Conservation (phyloP, 192 early-diverging fungal species). For the Gonapodya sp. region DNA sequence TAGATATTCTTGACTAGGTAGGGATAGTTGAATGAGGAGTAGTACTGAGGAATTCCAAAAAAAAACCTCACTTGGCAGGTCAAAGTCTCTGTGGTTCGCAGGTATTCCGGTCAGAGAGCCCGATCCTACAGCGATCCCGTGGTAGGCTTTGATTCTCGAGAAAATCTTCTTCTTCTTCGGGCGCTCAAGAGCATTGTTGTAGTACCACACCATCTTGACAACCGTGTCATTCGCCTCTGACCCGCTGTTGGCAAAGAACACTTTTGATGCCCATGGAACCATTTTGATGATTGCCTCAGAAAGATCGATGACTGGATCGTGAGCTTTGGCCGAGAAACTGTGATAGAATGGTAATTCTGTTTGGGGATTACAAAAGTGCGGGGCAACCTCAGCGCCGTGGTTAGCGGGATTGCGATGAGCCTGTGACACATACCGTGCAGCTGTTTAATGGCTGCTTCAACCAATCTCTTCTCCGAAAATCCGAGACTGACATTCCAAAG, state of each 20-base stretch:
- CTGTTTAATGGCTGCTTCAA: slow-evolving; percentile 2
- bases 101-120: neutral
- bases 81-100: slow-evolving; percentile 2
- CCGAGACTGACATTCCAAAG: neutral
- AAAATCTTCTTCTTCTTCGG: slow-evolving; percentile 11
- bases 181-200: slow-evolving; percentile 7
- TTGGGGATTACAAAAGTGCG: neutral
- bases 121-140: neutral
- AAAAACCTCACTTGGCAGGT: slow-evolving; percentile 3
- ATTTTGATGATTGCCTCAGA: neutral
- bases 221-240: slow-evolving; percentile 7
- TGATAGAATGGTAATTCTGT: neutral
- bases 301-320: neutral
- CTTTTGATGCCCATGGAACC: neutral
- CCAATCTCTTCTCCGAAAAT: neutral
- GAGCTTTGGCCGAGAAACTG: neutral
- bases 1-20: neutral
- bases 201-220: slow-evolving; percentile 7
- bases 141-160: neutral
- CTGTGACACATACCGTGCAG: neutral
- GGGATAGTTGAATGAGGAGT: neutral
- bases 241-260: slow-evolving; percentile 1
- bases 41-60: neutral
- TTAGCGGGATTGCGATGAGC: neutral
- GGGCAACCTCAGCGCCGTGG: neutral